Percentiles rank a stretch among this genome's conserved stretches.
Conservation (phyloP, 345 rosid genomes). For the Hibiscus trionum region DNA sequence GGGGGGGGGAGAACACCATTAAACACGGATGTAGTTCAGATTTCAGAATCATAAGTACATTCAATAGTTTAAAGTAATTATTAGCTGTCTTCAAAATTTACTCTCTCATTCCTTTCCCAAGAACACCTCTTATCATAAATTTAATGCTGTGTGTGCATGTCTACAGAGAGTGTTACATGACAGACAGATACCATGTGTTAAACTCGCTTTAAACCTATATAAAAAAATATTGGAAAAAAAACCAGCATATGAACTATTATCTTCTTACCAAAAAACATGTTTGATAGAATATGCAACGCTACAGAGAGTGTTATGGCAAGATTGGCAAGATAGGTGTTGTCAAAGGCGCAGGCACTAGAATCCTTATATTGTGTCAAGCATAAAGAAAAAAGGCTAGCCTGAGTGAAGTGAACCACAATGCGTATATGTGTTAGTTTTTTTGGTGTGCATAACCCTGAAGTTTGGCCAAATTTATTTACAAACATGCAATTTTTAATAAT, state of each 20-base stretch:
- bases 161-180: background rate
- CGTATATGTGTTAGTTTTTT: no score
- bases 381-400: no score
- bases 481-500: no score
- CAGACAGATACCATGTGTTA: background rate
- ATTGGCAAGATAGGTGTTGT: background rate
- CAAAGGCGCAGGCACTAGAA: no score
- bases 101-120: background rate
- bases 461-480: no score
- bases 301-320: no score
- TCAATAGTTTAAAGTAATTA: conserved; percentile 2
- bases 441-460: no score
- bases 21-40: conserved; percentile 8
- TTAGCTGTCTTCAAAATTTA: conserved; percentile 6
- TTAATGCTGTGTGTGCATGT: background rate
- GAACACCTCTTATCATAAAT: background rate
- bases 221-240: background rate
- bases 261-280: no score
- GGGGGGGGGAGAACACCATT: background rate
- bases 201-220: background rate
- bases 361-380: no score
- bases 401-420: no score
- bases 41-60: background rate
- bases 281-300: no score
- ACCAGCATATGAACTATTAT: no score